Evolutionary conservation across 192 early-diverging fungal species (phyloP).

Genomic region (Coemansia sp.): DNA sequence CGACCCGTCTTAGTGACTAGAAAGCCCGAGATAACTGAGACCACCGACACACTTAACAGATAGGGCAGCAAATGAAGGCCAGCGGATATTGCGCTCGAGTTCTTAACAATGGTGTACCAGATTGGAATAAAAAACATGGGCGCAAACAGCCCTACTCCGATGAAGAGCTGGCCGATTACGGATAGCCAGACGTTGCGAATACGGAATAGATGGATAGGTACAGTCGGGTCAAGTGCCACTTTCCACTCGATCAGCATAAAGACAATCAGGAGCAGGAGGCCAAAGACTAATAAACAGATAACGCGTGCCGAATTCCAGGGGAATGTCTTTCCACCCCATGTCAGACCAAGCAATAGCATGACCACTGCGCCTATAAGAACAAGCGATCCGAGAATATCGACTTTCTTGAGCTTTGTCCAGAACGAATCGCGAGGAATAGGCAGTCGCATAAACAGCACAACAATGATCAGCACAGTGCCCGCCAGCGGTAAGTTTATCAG

Average conservation of each 20-base stretch:
- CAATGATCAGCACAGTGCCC: constrained; percentile 28
- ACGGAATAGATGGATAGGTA: constrained; percentile 54
- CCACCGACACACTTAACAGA: constrained; percentile 55
- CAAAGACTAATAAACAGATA: constrained; percentile 57
- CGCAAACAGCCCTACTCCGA: constrained; percentile 54
- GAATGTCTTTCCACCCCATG: constrained; percentile 63
- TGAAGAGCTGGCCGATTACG: constrained; percentile 50
- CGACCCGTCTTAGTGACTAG: constrained; percentile 55
- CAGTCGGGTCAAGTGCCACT: constrained; percentile 59
- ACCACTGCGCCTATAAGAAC: constrained; percentile 55
- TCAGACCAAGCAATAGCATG: constrained; percentile 58
- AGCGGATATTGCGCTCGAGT: constrained; percentile 53
- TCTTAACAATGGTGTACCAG: constrained; percentile 61
- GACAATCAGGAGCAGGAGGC: constrained; percentile 40
- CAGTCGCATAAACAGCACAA: constrained; percentile 55
- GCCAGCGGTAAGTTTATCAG: constrained; percentile 57
- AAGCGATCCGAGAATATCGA: constrained; percentile 63
- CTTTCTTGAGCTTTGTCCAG: constrained; percentile 54
- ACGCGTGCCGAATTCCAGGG: constrained; percentile 60
- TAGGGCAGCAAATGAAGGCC: constrained; percentile 69
- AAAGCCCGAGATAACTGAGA: constrained; percentile 56
- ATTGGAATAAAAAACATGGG: constrained; percentile 54
- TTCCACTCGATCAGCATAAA: constrained; percentile 60
- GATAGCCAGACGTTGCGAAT: constrained; percentile 60
- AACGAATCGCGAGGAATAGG: constrained; percentile 48